A percentile compares a stretch with the other conserved stretches of the same genome.
These are phyloP conservation scores for Podospora bellae-mahoneyi DNA, from an alignment of 495 filamentous ascomycete genomes.

Conservation along the genomic window DNA sequence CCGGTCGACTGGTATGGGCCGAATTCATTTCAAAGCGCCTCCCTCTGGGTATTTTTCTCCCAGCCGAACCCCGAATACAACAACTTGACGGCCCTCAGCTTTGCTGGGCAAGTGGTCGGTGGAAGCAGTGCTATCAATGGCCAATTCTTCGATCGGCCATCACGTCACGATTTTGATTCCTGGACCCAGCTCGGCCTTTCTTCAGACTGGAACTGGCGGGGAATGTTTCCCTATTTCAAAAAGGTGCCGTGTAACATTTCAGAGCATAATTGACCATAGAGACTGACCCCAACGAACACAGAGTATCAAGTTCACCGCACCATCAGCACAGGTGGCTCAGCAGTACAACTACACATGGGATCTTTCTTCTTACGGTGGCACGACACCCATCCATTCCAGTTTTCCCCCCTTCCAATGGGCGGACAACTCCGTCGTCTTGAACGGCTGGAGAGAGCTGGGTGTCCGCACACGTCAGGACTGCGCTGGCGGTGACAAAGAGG, in stretches of 20 bases:
- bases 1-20: slow-evolving; percentile 13
- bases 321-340: slow-evolving; percentile 13
- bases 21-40: background rate
- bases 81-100: slow-evolving; percentile 32
- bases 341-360: slow-evolving; percentile 30
- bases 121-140: slow-evolving; percentile 47
- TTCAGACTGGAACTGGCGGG: slow-evolving; percentile 37
- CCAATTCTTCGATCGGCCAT: slow-evolving; percentile 40
- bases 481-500: slow-evolving; percentile 29
- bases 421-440: slow-evolving; percentile 11
- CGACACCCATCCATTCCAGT: slow-evolving; percentile 21
- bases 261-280: background rate
- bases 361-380: slow-evolving; percentile 22
- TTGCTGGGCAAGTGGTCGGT: slow-evolving; percentile 39
- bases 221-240: slow-evolving; percentile 43
- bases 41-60: slow-evolving; percentile 34
- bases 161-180: slow-evolving; percentile 44
- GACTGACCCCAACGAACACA: background rate
- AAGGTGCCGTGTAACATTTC: slow-evolving; percentile 24
- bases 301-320: slow-evolving; percentile 31
- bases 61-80: slow-evolving; percentile 35
- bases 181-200: slow-evolving; percentile 51
- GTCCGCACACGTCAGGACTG: slow-evolving; percentile 20
- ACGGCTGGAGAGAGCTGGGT: slow-evolving; percentile 24
- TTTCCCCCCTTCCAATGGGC: slow-evolving; percentile 29